These are phyloP conservation scores for Trypanosoma conorhini DNA, from an alignment of 208 protist genomes.

Conservation along the genomic window DNA sequence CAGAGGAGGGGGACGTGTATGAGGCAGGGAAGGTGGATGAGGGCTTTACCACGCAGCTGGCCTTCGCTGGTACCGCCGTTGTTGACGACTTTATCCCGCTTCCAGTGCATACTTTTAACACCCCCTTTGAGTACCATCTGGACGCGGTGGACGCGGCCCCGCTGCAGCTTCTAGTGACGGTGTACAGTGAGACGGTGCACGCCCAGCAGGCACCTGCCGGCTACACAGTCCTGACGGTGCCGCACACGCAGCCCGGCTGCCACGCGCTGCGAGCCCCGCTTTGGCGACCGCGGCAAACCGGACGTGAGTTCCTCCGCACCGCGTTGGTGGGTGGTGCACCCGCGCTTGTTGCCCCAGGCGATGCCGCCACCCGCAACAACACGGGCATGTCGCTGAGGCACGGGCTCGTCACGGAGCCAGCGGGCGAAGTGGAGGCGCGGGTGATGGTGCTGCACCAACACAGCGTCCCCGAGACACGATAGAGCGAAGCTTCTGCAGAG, in stretches of 20 bases:
- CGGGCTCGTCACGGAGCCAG: constrained; percentile 47
- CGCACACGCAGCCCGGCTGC: constrained; percentile 42
- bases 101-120: constrained; percentile 67
- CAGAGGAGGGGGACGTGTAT: background rate
- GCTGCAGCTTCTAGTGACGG: constrained; percentile 56
- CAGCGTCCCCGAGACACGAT: background rate
- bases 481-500: background rate
- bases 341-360: constrained; percentile 45
- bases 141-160: constrained; percentile 30
- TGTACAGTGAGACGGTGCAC: constrained; percentile 50
- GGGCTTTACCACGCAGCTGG: constrained; percentile 61
- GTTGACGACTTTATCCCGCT: constrained; percentile 46
- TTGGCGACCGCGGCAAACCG: constrained; percentile 61
- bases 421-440: constrained; percentile 42
- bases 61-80: constrained; percentile 41
- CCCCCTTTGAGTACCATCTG: constrained; percentile 60
- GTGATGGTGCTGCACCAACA: constrained; percentile 53
- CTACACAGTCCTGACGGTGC: constrained; percentile 58
- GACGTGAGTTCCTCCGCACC: constrained; percentile 58
- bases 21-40: background rate
- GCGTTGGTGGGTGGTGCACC: constrained; percentile 63
- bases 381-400: constrained; percentile 39
- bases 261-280: constrained; percentile 43
- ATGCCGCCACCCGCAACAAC: constrained; percentile 31
- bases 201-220: constrained; percentile 59